A percentile compares a stretch with the other conserved stretches of the same genome.
These are phyloP conservation scores for Cardamine occulta DNA, from an alignment of 345 rosid species.

Conservation along the genomic window DNA sequence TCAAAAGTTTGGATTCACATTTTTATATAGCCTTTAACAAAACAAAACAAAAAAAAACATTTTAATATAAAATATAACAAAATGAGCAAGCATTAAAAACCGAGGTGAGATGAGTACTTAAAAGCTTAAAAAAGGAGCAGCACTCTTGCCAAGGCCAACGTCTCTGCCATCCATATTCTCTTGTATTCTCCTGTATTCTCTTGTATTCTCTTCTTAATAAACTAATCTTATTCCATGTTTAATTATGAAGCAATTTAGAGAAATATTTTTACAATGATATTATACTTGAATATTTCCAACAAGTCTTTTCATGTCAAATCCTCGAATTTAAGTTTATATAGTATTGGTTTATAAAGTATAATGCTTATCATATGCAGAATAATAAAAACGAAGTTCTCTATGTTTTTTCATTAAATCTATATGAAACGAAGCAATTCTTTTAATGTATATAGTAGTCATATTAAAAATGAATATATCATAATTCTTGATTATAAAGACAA, in stretches of 20 bases:
- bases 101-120: constrained; percentile 17
- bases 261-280: neutral
- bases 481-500: neutral
- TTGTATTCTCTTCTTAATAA: constrained; percentile 16
- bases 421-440: too few species aligned
- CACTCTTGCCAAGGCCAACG: constrained; percentile 42
- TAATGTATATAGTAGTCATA: neutral
- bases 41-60: neutral
- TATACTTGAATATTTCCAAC: neutral
- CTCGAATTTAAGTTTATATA: neutral
- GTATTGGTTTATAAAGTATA: neutral
- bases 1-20: too few species aligned
- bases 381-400: neutral
- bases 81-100: constrained; percentile 12
- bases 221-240: constrained; percentile 4
- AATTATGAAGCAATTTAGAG: neutral
- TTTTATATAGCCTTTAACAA: too few species aligned
- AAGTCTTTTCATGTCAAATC: neutral
- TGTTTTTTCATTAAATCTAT: neutral
- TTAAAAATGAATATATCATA: too few species aligned
- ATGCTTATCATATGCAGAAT: neutral
- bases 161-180: constrained; percentile 37
- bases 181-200: constrained; percentile 15
- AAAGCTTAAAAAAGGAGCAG: constrained; percentile 6
- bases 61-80: neutral